phyloP scores from a whole-genome alignment of 2,329 filamentous ascomycete genomes.

The Fusarium sp. region DNA sequence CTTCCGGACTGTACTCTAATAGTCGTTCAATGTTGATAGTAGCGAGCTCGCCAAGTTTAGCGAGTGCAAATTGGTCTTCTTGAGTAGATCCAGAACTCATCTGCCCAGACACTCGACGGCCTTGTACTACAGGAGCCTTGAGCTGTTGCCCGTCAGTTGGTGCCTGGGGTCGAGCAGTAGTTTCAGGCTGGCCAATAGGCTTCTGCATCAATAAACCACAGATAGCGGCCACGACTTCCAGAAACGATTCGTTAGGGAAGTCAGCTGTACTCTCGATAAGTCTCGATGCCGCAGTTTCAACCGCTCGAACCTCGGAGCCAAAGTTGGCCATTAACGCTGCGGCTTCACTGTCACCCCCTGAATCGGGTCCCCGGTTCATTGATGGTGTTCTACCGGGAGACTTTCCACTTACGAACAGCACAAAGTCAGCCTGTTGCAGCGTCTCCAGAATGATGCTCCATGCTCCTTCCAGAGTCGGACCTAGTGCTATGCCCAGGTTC shows the following conservation, averaged over 20 bases:
- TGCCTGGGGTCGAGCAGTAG: slow-evolving; percentile 27
- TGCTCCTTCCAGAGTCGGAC: slow-evolving; percentile 84
- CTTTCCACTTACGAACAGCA: slow-evolving; percentile 77
- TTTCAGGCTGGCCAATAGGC: slow-evolving; percentile 42
- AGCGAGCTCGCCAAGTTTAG: slow-evolving; percentile 80
- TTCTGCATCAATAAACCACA: slow-evolving; percentile 74
- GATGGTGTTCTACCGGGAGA: slow-evolving; percentile 65
- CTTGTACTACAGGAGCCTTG: slow-evolving; percentile 56
- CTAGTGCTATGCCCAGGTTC: slow-evolving; percentile 95
- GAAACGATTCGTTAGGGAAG: slow-evolving; percentile 86
- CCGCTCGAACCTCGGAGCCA: slow-evolving; percentile 84
- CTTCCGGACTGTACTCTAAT: slow-evolving; percentile 72
- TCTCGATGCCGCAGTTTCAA: slow-evolving; percentile 87
- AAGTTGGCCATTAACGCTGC: slow-evolving; percentile 73
- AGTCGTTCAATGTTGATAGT: slow-evolving; percentile 82
- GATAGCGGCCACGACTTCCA: slow-evolving; percentile 80
- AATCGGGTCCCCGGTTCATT: slow-evolving; percentile 61
- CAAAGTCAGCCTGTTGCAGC: slow-evolving; percentile 90
- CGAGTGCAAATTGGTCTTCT: slow-evolving; percentile 75
- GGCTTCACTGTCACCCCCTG: slow-evolving; percentile 65
- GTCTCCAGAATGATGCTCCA: slow-evolving; percentile 95
- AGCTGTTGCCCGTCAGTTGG: slow-evolving; percentile 48
- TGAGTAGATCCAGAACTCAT: slow-evolving; percentile 66
- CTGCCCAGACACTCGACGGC: slow-evolving; percentile 62
- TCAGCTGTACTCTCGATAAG: slow-evolving; percentile 93